Evolutionary conservation across 2,329 filamentous ascomycete species (phyloP), one percentile per base, ranked within the genome.

Genomic region (Cadophora sp.): DNA sequence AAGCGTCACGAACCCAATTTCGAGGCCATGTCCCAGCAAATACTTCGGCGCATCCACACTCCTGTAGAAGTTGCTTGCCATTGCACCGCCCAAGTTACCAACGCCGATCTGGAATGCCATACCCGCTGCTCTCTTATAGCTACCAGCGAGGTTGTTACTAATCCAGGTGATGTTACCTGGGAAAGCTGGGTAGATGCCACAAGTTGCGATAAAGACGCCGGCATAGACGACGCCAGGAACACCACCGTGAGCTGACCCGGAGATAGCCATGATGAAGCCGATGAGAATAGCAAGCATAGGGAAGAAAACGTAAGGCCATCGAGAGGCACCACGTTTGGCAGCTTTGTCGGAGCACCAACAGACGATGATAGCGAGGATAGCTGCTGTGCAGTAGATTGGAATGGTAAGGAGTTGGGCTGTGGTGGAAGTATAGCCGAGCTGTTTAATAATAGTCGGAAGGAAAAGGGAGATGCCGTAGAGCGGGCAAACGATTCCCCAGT

Each of bases 31-130:
- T 0, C 85, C 85, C 0, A 86, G 81, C 83, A 8, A 30, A 43
- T 85, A 87, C 4, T 80, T 78, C 0, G 85, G 84, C 0, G 74
- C 73, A 66, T 87, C 84, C 4, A 76, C 77, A 33, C 79, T 75
- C 3, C 89, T 83, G 72, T 92, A 93, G 72, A 92, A 91, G 73
- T 92, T 92, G 5, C 88, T 89, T 0, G 89, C 87, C 85, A 92
- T 90, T 0, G 89, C 89, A 1, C 84, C 84, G 13, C 82, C 84
- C 2, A 86, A 75, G 64, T 90, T 90, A 0, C 88, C 88, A 16
- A 87, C 71, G 0, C 85, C 85, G 59, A 91, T 89, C 45, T 88
- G 86, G 14, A 90, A 78, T 0, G 87, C 89, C 84, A 90, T 90
- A 1, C 87, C 88, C 0, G 83, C 84, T 13, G 84, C 84, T 4